Conservation (phyloP, 176 grass and related monocot species). For the Typha latifolia region DNA sequence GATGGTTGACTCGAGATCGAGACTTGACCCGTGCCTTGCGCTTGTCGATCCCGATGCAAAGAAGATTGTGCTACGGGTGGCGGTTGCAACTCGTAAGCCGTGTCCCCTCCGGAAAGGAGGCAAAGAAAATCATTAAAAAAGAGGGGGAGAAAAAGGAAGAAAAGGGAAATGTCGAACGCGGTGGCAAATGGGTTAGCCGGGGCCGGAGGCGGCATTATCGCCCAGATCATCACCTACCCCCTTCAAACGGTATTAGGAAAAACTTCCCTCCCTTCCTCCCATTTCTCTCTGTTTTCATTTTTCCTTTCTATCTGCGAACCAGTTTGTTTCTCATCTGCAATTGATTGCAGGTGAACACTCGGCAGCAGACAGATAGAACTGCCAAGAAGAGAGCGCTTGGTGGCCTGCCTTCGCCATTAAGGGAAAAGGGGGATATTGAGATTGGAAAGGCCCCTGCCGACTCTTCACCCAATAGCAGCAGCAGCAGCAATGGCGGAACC, state of each 20-base stretch:
- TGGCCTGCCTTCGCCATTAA: not conserved
- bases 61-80: too few relatives aligned
- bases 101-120: too few relatives aligned
- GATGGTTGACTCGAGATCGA: too few relatives aligned
- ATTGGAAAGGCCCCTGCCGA: too few relatives aligned
- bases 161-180: constrained; percentile 72
- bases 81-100: too few relatives aligned
- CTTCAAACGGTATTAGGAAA: constrained; percentile 50
- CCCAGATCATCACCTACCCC: constrained; percentile 96
- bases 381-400: constrained; percentile 46
- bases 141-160: not conserved
- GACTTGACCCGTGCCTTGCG: too few relatives aligned
- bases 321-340: too few relatives aligned
- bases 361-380: constrained; percentile 89
- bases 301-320: not conserved
- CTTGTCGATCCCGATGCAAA: too few relatives aligned
- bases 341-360: constrained; percentile 70
- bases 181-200: constrained; percentile 68
- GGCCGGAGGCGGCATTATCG: constrained; percentile 74
- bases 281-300: not conserved
- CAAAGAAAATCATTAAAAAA: not conserved
- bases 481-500: constrained; percentile 21
- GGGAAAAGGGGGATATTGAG: too few relatives aligned
- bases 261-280: too few relatives aligned
- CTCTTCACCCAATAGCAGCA: not conserved